Base-by-base conservation (phyloP, 495 filamentous ascomycete species). In the Schizothecium vesticola region DNA sequence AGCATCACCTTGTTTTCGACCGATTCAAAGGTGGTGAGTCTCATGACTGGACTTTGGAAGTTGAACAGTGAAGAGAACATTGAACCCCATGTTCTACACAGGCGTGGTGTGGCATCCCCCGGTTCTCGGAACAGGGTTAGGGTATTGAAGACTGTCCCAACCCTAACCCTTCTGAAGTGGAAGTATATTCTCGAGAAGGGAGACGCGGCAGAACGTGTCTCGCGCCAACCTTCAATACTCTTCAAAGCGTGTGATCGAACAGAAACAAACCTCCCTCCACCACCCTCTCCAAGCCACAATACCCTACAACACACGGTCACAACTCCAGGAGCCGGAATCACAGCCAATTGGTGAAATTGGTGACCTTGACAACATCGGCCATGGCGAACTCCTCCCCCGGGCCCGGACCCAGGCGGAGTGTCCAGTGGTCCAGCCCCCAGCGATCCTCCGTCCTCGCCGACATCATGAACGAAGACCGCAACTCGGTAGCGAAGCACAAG, bases 401-500 rank as follows among this genome's bases (percentile, higher is more conserved):
- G 6, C 67, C 72, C 61, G 74, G 73, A 23, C 68, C 72, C 61
- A 74, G 73, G 24, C 72, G 71, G 63, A 80, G 77, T 70, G 69
- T 73, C 63, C 75, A 76, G 66, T 77, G 72, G 74, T 64, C 76
- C 16, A 80, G 76, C 55, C 77, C 80, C 8, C 69, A 77, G 25
- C 70, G 77, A 62, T 63, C 72, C 3, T 23, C 28, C 25, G 69
- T 74, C 21, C 65, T 82, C n/a, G 73, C 77, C 55, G 77, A 79
- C 16, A 70, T 81, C 51, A 69, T 84, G 11, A 29, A 61, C 59
- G 80, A 81, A 51, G 69, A 70, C 51, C 73, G 81, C n/a, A 81
- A 85, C 65, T 79, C 81, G 22, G 80, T 79, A 59, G 73, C 78
- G 21, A 79, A 80, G 7, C 88, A 92, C 67, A 83, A 82, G 65